These are phyloP conservation scores for Colletotrichum musicola DNA, from an alignment of 2,329 filamentous ascomycete species.

Conservation along the genomic window DNA sequence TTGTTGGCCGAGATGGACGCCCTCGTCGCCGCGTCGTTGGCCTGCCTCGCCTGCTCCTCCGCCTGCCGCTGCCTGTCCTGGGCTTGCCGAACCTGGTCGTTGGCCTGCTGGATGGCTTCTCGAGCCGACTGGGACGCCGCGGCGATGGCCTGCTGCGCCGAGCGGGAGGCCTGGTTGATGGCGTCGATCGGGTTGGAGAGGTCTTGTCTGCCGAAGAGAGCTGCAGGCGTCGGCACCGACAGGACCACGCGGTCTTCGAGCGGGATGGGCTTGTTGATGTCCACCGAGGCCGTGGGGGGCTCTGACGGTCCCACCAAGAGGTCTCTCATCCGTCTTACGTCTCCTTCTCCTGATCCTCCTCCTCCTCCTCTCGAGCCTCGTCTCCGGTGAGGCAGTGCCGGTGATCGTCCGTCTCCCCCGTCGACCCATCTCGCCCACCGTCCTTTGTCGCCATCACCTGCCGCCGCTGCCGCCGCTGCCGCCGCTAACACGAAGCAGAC, in stretches of 20 bases:
- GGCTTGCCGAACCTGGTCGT: slow-evolving; percentile 42
- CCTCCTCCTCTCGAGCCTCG: neutral
- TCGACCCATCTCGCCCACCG: slow-evolving; percentile 23
- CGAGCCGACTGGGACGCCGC: slow-evolving; percentile 34
- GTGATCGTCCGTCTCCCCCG: slow-evolving; percentile 2
- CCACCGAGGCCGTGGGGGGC: slow-evolving; percentile 29
- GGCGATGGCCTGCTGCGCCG: slow-evolving; percentile 37
- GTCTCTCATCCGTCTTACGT: neutral
- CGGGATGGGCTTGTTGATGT: slow-evolving; percentile 15
- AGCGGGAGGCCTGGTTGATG: slow-evolving; percentile 35
- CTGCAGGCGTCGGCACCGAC: slow-evolving; percentile 28
- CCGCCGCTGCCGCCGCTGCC: slow-evolving; percentile 3
- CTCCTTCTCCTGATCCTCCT: neutral
- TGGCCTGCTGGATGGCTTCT: slow-evolving; percentile 44
- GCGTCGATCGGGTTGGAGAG: slow-evolving; percentile 30
- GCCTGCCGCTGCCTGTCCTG: slow-evolving; percentile 42
- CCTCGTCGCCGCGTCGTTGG: slow-evolving; percentile 42
- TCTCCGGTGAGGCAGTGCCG: slow-evolving; percentile 23
- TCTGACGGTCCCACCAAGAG: slow-evolving; percentile 3
- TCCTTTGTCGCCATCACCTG: slow-evolving; percentile 9
- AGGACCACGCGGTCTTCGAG: slow-evolving; percentile 36
- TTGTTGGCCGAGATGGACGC: slow-evolving; percentile 43
- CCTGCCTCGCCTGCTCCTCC: slow-evolving; percentile 40
- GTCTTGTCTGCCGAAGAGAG: slow-evolving; percentile 30
- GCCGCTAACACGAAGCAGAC: slow-evolving; percentile 8